A percentile compares a stretch with the other conserved stretches of the same genome.
Conservation (phyloP, 345 rosid species). For the Clarkia xantiana region DNA sequence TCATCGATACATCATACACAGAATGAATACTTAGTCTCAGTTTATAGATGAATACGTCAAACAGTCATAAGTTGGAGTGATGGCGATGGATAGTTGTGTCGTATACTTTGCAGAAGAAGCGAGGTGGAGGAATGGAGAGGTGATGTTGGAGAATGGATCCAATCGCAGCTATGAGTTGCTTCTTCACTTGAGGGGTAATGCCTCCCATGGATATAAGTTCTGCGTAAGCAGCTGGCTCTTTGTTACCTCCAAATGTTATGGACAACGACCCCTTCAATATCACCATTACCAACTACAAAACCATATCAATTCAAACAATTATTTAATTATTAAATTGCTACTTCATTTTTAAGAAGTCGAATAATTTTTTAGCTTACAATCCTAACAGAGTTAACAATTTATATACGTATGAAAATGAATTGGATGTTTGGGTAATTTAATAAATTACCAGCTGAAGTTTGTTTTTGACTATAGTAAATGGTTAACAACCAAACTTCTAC, state of each 20-base stretch:
- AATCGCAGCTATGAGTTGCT: conserved; percentile 39
- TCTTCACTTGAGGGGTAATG: conserved; percentile 51
- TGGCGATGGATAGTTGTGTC: conserved; percentile 33
- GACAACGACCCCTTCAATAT: conserved; percentile 57
- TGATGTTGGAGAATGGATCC: conserved; percentile 41
- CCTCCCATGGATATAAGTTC: conserved; percentile 91
- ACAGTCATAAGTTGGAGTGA: conserved; percentile 19
- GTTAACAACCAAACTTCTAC: no score
- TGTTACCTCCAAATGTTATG: conserved; percentile 66
- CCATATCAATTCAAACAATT: background rate
- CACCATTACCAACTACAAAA: conserved; percentile 96
- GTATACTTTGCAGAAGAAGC: conserved; percentile 66
- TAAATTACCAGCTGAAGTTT: conserved; percentile 21
- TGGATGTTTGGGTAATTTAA: no score
- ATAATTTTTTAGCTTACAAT: no score
- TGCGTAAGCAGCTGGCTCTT: conserved; percentile 68
- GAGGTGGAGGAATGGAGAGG: conserved; percentile 34
- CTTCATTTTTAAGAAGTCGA: no score
- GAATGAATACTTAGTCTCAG: no score
- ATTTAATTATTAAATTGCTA: no score
- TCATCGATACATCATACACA: no score
- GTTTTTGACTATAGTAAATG: background rate
- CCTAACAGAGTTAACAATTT: no score
- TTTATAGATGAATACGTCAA: no score
- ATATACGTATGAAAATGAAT: no score